Percentiles rank a stretch among this genome's conserved stretches.
Conservation (phyloP, 768 basidiomycete genomes). For the Termitomyces sp. region DNA sequence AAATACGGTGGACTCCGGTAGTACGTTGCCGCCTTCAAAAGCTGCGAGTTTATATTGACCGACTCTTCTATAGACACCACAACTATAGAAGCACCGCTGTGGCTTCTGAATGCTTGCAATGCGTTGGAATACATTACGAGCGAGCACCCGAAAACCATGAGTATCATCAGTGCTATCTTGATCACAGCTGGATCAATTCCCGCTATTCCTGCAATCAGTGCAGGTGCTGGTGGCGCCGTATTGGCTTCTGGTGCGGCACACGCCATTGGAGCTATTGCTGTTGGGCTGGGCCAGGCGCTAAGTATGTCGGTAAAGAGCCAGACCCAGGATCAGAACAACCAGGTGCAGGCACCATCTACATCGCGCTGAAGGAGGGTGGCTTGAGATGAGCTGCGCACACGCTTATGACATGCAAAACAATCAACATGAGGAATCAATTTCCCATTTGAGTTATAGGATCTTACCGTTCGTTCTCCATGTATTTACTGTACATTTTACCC, state of each 20-base stretch:
- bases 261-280: constrained; percentile 75
- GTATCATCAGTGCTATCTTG: constrained; percentile 69
- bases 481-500: constrained; percentile 7
- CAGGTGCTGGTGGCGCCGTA: constrained; percentile 68
- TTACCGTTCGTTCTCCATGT: constrained; percentile 1
- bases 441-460: neutral
- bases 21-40: constrained; percentile 8
- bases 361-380: constrained; percentile 1
- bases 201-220: constrained; percentile 63
- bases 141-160: constrained; percentile 76
- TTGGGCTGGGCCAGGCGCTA: constrained; percentile 60
- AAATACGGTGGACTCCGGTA: constrained; percentile 13
- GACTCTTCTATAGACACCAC: constrained; percentile 28
- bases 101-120: constrained; percentile 74
- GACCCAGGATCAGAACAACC: constrained; percentile 15
- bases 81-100: constrained; percentile 58
- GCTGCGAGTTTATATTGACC: neutral
- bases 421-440: neutral
- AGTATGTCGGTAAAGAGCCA: constrained; percentile 30
- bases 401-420: neutral
- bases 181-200: constrained; percentile 78
- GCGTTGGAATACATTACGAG: constrained; percentile 71
- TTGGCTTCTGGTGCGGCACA: constrained; percentile 73
- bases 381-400: neutral
- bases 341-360: constrained; percentile 14